Conservation (phyloP, 164 flowering plant species). For the Magnolia officinalis region DNA sequence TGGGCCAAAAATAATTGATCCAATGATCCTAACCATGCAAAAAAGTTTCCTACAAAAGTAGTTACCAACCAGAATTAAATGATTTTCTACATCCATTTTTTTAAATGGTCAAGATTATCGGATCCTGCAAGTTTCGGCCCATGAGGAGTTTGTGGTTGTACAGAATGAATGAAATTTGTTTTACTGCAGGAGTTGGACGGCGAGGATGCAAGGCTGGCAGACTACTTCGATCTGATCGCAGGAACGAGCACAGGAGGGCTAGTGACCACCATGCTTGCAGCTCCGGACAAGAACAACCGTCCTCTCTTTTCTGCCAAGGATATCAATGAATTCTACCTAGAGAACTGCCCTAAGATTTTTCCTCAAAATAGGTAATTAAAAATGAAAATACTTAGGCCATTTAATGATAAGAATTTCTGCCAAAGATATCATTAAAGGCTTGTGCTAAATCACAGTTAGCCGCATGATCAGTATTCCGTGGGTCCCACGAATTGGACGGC, state of each 20-base stretch:
- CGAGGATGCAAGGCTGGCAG: constrained; percentile 26
- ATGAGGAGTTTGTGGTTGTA: neutral
- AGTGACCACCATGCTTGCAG: constrained; percentile 31
- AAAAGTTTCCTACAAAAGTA: too few relatives aligned
- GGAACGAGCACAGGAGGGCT: constrained; percentile 34
- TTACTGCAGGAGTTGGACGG: constrained; percentile 23
- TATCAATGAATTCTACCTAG: constrained; percentile 27
- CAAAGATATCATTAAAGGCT: too few relatives aligned
- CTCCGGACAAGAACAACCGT: constrained; percentile 31
- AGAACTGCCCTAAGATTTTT: constrained; percentile 36
- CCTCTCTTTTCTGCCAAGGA: constrained; percentile 45
- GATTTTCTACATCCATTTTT: too few relatives aligned
- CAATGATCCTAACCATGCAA: too few relatives aligned
- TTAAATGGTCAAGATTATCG: neutral
- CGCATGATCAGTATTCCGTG: neutral
- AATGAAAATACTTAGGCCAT: neutral
- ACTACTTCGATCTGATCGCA: constrained; percentile 27
- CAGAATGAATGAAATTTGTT: too few relatives aligned
- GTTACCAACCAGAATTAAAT: too few relatives aligned
- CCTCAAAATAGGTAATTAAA: constrained; percentile 21
- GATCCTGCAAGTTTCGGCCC: too few relatives aligned
- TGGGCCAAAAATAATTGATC: too few relatives aligned
- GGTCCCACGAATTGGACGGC: neutral
- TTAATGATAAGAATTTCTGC: too few relatives aligned
- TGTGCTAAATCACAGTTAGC: too few relatives aligned